Base-by-base conservation (phyloP, 2,329 filamentous ascomycete genomes). In the Rhexocercosporidium sp. region DNA sequence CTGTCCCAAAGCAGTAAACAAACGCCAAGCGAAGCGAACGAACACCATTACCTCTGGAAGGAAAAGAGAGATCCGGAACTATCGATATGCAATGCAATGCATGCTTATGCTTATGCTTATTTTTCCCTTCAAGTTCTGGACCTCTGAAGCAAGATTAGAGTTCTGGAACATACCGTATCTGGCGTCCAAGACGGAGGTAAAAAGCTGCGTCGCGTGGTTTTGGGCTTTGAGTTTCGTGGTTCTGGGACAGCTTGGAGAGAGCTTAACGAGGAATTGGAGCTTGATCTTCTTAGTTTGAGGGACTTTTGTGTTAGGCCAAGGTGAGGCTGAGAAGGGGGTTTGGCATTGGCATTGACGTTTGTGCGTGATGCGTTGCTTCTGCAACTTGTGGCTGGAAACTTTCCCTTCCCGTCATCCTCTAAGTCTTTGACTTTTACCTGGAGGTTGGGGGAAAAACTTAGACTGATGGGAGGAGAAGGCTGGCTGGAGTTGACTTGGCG, bases 271-370 rank as follows among this genome's bases (percentile, higher is more conserved):
- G 46, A 49, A 27, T 11, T 56, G 29, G n/a, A 56, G 53, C 53
- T 22, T 56, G 7, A 22, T 3, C 1, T 37, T 56, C 20, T 34
- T 22, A 14, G 29, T 29, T 14, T 14, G 41, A 20, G 8, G 27
- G 14, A n/a, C n/a, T 16, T 34, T 18, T 5, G 6, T 16, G 31
- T 20, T n/a, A 6, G 31, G 31, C 54, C 54, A 57, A 41, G 54
- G 31, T 57, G 34, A 57, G 54, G 54, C 54, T 57, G 54, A 57
- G 34, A 39, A n/a, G n/a, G n/a, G n/a, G n/a, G 54, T 56, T 56
- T 31, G 8, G 8, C 14, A 22, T 56, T 22, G n/a, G n/a, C 31
- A 37, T 31, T 22, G n/a, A 9, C 31, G 22, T 31, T 14, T n/a
- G 29, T 56, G 29, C 31, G 14, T 37, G 34, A 39, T 41, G n/a